Evolutionary conservation across 2,329 filamentous ascomycete genomes (phyloP).

Genomic region (Fusarium sp.): DNA sequence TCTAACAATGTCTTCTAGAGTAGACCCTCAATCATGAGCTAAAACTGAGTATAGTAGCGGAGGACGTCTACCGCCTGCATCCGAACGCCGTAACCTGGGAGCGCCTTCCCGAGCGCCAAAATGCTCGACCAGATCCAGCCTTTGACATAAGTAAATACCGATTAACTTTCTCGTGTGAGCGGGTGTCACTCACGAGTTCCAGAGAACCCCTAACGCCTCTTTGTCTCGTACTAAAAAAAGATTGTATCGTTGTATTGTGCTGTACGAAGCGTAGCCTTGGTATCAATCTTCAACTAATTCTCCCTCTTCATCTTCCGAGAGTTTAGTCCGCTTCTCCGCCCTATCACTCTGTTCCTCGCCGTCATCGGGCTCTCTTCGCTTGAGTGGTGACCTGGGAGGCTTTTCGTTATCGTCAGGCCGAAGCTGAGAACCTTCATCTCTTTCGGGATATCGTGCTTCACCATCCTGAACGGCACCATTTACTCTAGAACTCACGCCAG

Average conservation of each 20-base stretch:
- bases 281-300: conserved; percentile 57
- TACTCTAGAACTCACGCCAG: conserved; percentile 57
- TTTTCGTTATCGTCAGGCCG: conserved; percentile 50
- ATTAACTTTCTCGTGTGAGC: conserved; percentile 22
- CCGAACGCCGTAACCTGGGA: conserved; percentile 46
- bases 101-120: conserved; percentile 34
- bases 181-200: conserved; percentile 24
- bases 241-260: not conserved
- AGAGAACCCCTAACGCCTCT: conserved; percentile 41
- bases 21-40: conserved; percentile 25
- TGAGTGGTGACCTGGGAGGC: conserved; percentile 54
- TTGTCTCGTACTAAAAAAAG: conserved; percentile 37
- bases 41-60: conserved; percentile 31
- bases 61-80: conserved; percentile 38
- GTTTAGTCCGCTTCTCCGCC: conserved; percentile 58
- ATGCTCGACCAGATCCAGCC: conserved; percentile 31
- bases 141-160: conserved; percentile 36
- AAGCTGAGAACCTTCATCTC: conserved; percentile 51
- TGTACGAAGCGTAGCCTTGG: not conserved
- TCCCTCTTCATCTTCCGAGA: conserved; percentile 64
- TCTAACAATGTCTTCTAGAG: conserved; percentile 30
- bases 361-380: conserved; percentile 58
- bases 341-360: conserved; percentile 50
- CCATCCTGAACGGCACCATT: conserved; percentile 56
- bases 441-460: conserved; percentile 48